Conservation (phyloP, 2,329 filamentous ascomycete species). For the Penicillium sumatraense region DNA sequence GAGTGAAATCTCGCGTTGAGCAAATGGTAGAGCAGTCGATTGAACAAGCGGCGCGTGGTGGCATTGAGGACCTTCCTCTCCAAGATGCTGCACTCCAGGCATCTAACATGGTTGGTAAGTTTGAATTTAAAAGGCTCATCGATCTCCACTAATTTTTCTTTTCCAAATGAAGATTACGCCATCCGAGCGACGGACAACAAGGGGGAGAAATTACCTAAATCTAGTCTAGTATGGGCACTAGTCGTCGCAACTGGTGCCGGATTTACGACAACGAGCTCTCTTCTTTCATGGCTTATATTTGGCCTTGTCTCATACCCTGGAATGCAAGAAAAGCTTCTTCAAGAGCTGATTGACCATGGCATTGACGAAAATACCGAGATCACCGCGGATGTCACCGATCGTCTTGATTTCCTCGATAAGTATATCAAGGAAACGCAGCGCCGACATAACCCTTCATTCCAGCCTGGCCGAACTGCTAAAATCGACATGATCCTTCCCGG, state of each 20-base stretch:
- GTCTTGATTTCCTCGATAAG: slow-evolving; percentile 50
- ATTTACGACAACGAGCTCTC: slow-evolving; percentile 64
- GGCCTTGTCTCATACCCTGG: slow-evolving; percentile 58
- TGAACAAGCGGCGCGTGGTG: slow-evolving; percentile 22
- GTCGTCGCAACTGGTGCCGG: slow-evolving; percentile 62
- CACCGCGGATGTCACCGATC: slow-evolving; percentile 53
- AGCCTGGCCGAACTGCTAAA: slow-evolving; percentile 62
- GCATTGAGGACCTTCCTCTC: slow-evolving; percentile 35
- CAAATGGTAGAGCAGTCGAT: slow-evolving; percentile 30
- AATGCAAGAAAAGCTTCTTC: slow-evolving; percentile 61
- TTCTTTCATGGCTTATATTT: slow-evolving; percentile 64
- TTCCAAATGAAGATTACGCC: slow-evolving; percentile 56
- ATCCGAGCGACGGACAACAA: slow-evolving; percentile 59
- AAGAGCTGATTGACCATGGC: slow-evolving; percentile 60
- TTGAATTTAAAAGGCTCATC: slow-evolving; percentile 31
- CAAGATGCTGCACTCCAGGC: slow-evolving; percentile 52
- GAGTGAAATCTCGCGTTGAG: slow-evolving; percentile 19
- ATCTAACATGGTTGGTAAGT: slow-evolving; percentile 45
- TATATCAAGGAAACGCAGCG: slow-evolving; percentile 66
- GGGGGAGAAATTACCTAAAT: slow-evolving; percentile 58
- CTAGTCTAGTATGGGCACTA: slow-evolving; percentile 47
- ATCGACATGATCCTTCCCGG: slow-evolving; percentile 63
- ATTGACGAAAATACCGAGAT: slow-evolving; percentile 51
- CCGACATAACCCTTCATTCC: slow-evolving; percentile 65
- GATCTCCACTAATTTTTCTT: background rate